Evolutionary conservation across 192 early-diverging fungal genomes (phyloP), one percentile per base, ranked within the genome.

Genomic region (Lobosporangium transversale): DNA sequence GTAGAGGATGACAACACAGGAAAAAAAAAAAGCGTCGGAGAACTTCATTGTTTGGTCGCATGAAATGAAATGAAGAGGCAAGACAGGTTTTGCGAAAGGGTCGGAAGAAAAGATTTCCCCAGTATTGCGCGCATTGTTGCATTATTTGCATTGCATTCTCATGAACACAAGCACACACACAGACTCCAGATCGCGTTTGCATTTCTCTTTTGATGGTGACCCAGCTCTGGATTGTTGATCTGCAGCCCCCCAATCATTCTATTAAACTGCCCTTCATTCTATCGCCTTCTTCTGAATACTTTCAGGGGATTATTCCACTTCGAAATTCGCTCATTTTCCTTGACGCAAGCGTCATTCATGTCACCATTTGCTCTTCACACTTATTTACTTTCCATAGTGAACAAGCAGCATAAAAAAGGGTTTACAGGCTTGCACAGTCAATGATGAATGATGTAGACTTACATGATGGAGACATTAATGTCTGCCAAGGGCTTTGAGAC

Each of bases 401-500:
- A 9, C 40, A 9, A 12, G 45, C 45, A 7, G n/a, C n/a, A n/a
- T n/a, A n/a, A n/a, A n/a, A n/a, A n/a, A n/a, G n/a, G n/a, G n/a
- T n/a, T n/a, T n/a, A n/a, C n/a, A n/a, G n/a, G n/a, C n/a, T n/a
- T n/a, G n/a, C n/a, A n/a, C n/a, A n/a, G n/a, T n/a, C n/a, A n/a
- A n/a, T n/a, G n/a, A n/a, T n/a, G n/a, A n/a, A 40, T 7, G 37
- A 6, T 21, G 10, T 23, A 17, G 2, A 62, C 71, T 76, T 76
- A 76, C 71, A 76, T 65, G 45, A 76, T 76, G 26, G 71, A 76
- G 35, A 76, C 71, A 33, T 76, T 66, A 21, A 66, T 66, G 26
- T 76, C 71, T 14, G 71, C 71, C 52, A 76, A 66, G 24, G 63
- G 57, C 51, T 60, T 65, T 2, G 71, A 76, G 44, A 76, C 55